Evolutionary conservation across 805 yeast genomes (phyloP).

Genomic region (Jamesozyma hellenica): DNA sequence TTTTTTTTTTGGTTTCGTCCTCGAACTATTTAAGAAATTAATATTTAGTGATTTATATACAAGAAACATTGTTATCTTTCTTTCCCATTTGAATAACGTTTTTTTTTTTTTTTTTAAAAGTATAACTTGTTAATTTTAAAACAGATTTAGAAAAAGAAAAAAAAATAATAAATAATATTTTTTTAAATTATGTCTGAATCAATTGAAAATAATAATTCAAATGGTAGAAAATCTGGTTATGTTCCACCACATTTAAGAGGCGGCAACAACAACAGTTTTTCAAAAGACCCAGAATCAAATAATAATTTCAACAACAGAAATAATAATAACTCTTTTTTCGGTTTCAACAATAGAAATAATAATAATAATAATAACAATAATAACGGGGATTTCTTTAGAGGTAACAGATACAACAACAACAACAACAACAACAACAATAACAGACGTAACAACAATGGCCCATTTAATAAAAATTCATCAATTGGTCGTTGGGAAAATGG

Average conservation of each 20-base stretch:
- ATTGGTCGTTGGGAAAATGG: slow-evolving; percentile 80
- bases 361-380: slow-evolving; percentile 15
- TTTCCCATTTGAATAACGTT: no score
- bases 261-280: slow-evolving; percentile 10
- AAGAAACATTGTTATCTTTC: no score
- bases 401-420: slow-evolving; percentile 26
- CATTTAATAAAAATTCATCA: slow-evolving; percentile 22
- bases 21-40: no score
- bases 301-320: slow-evolving; percentile 30
- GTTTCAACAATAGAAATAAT: slow-evolving; percentile 10
- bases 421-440: slow-evolving; percentile 33
- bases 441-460: slow-evolving; percentile 24
- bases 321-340: slow-evolving; percentile 2
- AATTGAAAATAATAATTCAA: slow-evolving; percentile 26
- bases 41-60: no score
- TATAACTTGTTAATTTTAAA: no score
- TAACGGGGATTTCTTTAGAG: slow-evolving; percentile 27
- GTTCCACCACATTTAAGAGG: slow-evolving; percentile 43
- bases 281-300: background rate
- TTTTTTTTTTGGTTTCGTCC: no score
- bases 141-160: no score
- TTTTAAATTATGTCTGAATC: slow-evolving; percentile 46
- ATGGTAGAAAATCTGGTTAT: slow-evolving; percentile 19
- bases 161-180: no score
- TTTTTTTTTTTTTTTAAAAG: no score